Percentiles rank a stretch among this genome's conserved stretches.
phyloP scores from a whole-genome alignment of 2,329 filamentous ascomycete genomes.

The Geoglossum cookeanum region DNA sequence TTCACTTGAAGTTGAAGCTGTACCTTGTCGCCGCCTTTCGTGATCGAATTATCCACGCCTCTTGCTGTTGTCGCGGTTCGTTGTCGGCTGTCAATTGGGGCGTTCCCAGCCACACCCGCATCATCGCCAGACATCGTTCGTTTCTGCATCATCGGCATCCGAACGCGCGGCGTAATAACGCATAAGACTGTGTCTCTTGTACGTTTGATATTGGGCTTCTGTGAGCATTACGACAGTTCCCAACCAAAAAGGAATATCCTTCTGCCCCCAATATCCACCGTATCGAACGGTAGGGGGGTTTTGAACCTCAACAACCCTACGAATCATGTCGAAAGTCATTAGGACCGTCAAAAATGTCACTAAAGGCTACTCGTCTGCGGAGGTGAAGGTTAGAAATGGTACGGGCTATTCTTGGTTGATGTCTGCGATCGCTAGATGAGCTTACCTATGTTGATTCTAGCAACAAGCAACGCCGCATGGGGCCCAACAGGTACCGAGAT shows the following conservation, averaged over 20 bases:
- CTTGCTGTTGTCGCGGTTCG: background rate
- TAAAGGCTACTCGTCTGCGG: conserved; percentile 89
- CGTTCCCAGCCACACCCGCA: background rate
- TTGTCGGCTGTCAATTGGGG: background rate
- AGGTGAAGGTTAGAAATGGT: conserved; percentile 98
- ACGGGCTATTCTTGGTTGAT: conserved; percentile 19
- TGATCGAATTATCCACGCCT: background rate
- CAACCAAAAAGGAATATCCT: background rate
- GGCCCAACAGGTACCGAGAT: conserved; percentile 95
- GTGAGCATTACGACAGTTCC: background rate
- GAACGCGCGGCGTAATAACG: background rate
- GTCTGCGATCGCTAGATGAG: conserved; percentile 13
- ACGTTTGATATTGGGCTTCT: background rate
- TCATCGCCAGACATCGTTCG: background rate
- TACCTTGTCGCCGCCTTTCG: background rate
- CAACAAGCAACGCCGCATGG: conserved; percentile 97
- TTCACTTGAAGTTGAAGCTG: background rate
- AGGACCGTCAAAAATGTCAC: conserved; percentile 98
- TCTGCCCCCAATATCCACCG: background rate
- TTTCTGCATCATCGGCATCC: background rate
- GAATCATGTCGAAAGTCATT: conserved; percentile 84
- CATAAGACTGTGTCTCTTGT: background rate
- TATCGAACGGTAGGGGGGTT: background rate
- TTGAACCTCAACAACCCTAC: background rate
- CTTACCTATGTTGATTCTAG: conserved; percentile 28